Evolutionary conservation across 2,329 filamentous ascomycete genomes (phyloP), one percentile per base, ranked within the genome.

Genomic region (Cladosporium sp.): DNA sequence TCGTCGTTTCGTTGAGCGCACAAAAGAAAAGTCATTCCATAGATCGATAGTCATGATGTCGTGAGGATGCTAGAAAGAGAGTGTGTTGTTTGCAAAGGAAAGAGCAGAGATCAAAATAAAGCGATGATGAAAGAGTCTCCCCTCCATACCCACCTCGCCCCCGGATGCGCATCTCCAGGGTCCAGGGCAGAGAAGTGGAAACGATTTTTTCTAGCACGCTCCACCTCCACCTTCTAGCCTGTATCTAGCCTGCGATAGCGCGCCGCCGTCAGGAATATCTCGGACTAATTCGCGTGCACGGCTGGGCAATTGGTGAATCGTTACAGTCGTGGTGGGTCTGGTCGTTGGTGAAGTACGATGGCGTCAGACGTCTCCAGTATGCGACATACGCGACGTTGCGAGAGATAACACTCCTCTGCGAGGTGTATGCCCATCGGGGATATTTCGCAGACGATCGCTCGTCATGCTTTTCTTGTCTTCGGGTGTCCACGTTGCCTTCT

Each of bases 101-200:
- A 62, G 34, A 28, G 32, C 8, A 24, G n/a, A 41, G n/a, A 47
- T 11, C 8, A 38, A 41, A 47, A 57, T 34, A 55, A 30, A 34
- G 24, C 51, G 34, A 64, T 57, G 61, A 64, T 64, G 61, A 64
- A 64, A 64, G 61, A 64, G 14, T 36, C 34, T 51, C 44, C 30
- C 59, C 60, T 44, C 32, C 58, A 47, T 44, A 18, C 38, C 58
- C 21, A 58, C 32, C 34, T 36, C 34, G 21, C 18, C 55, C 49
- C 47, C 21, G 24, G 47, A 47, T 10, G 18, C 11, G n/a, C 41
- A 47, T 47, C 49, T 4, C 18, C 61, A 64, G 61, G 61, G 61
- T 64, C 61, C 51, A 34, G 52, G 18, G 30, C 28, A 57, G 44
- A 64, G 61, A 64, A 64, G 61, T 57, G 61, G 61, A 57, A 64